These are phyloP conservation scores for Linderniella brevidens DNA, from an alignment of 257 asterid species.

Conservation along the genomic window DNA sequence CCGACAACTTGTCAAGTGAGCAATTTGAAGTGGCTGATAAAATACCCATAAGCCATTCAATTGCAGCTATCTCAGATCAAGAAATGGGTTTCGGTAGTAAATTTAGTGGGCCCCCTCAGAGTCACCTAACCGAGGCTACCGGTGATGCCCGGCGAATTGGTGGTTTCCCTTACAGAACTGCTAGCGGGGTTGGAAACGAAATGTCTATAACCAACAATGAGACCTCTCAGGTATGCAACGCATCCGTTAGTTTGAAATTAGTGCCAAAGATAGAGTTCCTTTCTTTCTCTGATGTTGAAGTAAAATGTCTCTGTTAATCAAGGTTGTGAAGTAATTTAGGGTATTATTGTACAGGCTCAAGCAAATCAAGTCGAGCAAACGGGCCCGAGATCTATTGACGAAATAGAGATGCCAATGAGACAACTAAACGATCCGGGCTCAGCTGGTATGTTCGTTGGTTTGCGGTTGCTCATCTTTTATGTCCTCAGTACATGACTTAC, in stretches of 20 bases:
- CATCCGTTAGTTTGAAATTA: conserved; percentile 7
- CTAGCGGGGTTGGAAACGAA: conserved; percentile 15
- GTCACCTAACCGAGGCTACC: conserved; percentile 25
- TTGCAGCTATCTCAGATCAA: conserved; percentile 30
- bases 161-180: conserved; percentile 37
- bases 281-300: conserved; percentile 9
- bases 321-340: conserved; percentile 31
- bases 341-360: conserved; percentile 27
- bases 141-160: conserved; percentile 20
- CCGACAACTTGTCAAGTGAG: conserved; percentile 37
- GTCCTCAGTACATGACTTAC: conserved; percentile 6
- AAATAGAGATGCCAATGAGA: conserved; percentile 27
- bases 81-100: conserved; percentile 32
- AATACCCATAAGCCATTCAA: conserved; percentile 27
- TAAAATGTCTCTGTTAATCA: conserved; percentile 18
- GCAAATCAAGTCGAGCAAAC: conserved; percentile 28
- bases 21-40: conserved; percentile 34
- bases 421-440: conserved; percentile 37
- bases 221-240: conserved; percentile 31
- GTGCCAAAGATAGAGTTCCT: background rate
- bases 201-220: conserved; percentile 12
- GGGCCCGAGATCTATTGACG: conserved; percentile 17
- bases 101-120: conserved; percentile 33
- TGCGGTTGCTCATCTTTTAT: conserved; percentile 1
- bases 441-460: conserved; percentile 23